Percentiles rank a stretch among this genome's conserved stretches.
Evolutionary conservation across 306 rosid genomes (phyloP).

Genomic region (Lithocarpus polystachyus): DNA sequence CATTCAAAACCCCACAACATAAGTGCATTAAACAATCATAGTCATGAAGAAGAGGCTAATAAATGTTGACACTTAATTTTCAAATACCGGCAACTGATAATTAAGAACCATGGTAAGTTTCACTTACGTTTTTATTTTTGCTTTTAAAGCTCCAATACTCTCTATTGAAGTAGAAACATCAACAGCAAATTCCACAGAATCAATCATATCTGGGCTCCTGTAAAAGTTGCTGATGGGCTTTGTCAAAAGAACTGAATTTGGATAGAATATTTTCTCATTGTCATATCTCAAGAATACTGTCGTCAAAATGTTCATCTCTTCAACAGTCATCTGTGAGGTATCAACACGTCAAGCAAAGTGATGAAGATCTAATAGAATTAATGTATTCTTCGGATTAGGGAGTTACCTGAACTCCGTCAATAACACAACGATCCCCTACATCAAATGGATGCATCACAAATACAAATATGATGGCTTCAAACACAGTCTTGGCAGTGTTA

Average conservation of each 20-base stretch:
- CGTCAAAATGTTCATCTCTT: slow-evolving; percentile 86
- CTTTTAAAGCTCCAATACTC: slow-evolving; percentile 59
- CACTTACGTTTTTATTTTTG: slow-evolving; percentile 56
- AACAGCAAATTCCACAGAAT: slow-evolving; percentile 62
- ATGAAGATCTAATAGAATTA: neutral
- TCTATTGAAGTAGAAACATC: slow-evolving; percentile 73
- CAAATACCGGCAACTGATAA: neutral
- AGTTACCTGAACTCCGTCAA: slow-evolving; percentile 84
- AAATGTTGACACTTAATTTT: no score
- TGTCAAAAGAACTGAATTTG: slow-evolving; percentile 72
- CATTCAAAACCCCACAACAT: no score
- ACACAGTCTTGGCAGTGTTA: slow-evolving; percentile 65
- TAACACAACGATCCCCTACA: slow-evolving; percentile 86
- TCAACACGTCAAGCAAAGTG: slow-evolving; percentile 11
- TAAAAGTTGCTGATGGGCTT: slow-evolving; percentile 85
- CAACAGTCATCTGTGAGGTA: slow-evolving; percentile 67
- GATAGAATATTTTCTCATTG: slow-evolving; percentile 83
- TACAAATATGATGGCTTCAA: slow-evolving; percentile 86
- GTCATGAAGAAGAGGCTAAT: no score
- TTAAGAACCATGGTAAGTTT: neutral
- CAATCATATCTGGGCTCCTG: slow-evolving; percentile 85
- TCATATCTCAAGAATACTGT: slow-evolving; percentile 74
- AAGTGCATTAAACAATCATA: no score
- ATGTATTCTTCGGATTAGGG: neutral
- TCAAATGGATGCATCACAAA: slow-evolving; percentile 91